Evolutionary conservation across 2,329 filamentous ascomycete genomes (phyloP), one percentile per base, ranked within the genome.

Genomic region (Tolypocladium tropicale): DNA sequence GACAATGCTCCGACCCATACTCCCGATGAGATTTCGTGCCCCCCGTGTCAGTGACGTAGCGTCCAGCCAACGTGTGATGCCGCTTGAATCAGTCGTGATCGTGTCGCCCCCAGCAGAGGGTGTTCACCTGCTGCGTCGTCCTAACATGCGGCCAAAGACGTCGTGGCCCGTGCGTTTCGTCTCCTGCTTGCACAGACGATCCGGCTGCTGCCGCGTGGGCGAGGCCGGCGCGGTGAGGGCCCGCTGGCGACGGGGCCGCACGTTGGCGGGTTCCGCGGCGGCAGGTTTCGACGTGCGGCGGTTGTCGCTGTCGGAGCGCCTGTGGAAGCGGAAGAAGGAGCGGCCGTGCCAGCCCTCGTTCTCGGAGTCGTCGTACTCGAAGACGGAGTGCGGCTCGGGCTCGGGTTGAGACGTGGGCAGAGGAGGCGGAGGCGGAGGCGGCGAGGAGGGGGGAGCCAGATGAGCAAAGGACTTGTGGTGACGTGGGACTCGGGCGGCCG

Each of bases 361-460:
- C 57, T 80, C 76, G 4, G 74, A 74, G 62, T 79, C 76, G 61
- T 79, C 76, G 16, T 70, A 61, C 48, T 80, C 78, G 58, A 80
- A 80, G 28, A 79, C 73, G 2, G 77, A 80, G n/a, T 61, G 60
- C 14, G 63, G 63, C 43, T 72, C 64, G 11, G 63, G 60, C 52
- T 63, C 62, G 6, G 57, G 58, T 50, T 65, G 65, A 36, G 62
- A 61, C 52, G 59, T 54, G 46, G 62, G 61, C 51, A 58, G 55
- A 48, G 59, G 55, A 48, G 62, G 61, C 51, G 59, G 55, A 48
- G 63, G 60, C 34, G 65, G 57, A 36, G 62, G 61, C 41, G 64
- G n/a, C n/a, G n/a, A n/a, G n/a, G n/a, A n/a, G n/a, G n/a, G 63
- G 28, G 58, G 63, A 11, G 61, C 62, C 50, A 61, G 51, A 11